These are phyloP conservation scores for Botryotinia calthae DNA, from an alignment of 2,329 filamentous ascomycete species.

Conservation along the genomic window DNA sequence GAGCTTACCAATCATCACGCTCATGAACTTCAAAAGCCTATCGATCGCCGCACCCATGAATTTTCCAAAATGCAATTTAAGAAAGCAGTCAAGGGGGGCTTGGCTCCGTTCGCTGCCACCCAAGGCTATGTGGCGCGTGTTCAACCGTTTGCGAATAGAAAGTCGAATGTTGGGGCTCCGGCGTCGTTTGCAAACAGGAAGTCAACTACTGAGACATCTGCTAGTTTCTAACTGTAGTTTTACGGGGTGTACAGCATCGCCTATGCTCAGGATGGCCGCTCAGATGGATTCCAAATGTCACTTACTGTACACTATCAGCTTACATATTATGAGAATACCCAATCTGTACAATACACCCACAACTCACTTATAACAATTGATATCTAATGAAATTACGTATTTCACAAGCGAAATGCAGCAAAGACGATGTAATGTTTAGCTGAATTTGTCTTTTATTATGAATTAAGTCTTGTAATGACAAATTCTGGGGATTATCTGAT, in stretches of 20 bases:
- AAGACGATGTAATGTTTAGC: too few species aligned
- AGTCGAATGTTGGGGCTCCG: background rate
- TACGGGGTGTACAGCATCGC: background rate
- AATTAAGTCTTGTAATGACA: slow-evolving; percentile 4
- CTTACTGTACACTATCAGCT: background rate
- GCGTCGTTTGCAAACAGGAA: slow-evolving; percentile 14
- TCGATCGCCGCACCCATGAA: slow-evolving; percentile 30
- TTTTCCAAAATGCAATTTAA: slow-evolving; percentile 8
- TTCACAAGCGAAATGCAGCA: background rate
- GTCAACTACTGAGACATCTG: background rate
- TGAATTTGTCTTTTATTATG: background rate
- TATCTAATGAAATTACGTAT: background rate
- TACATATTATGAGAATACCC: background rate
- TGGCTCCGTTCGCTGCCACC: slow-evolving; percentile 2
- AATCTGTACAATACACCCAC: background rate
- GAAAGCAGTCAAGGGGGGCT: background rate
- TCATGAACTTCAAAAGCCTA: background rate
- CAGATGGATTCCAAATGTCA: background rate
- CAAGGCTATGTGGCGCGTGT: slow-evolving; percentile 5
- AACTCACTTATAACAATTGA: background rate
- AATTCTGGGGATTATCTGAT: background rate
- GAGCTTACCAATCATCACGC: slow-evolving; percentile 27
- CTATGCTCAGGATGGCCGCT: background rate
- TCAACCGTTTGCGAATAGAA: slow-evolving; percentile 3
- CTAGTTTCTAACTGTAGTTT: background rate